These are phyloP conservation scores for Lactifluus echinatus DNA, from an alignment of 768 basidiomycete species.

Conservation along the genomic window DNA sequence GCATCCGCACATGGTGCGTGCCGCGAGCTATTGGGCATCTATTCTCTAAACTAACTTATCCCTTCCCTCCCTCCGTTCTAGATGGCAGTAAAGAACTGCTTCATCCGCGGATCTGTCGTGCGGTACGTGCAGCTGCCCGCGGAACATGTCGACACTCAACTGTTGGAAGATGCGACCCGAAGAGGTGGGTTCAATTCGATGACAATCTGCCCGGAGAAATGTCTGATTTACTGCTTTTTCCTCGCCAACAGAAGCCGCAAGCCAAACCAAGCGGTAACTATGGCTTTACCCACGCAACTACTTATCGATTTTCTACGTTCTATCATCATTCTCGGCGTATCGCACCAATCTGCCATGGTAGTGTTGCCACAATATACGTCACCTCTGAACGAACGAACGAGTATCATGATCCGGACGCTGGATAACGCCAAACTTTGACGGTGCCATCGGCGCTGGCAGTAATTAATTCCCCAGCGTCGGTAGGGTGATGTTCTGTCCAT, in stretches of 20 bases:
- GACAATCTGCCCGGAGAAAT: neutral
- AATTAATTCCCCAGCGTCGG: slow-evolving; percentile 71
- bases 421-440: slow-evolving; percentile 78
- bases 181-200: slow-evolving; percentile 50
- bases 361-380: neutral
- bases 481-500: slow-evolving; percentile 88
- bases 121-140: slow-evolving; percentile 94
- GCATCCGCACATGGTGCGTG: slow-evolving; percentile 91
- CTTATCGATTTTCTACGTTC: neutral
- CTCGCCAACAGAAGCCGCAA: slow-evolving; percentile 8
- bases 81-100: slow-evolving; percentile 99
- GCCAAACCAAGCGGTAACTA: slow-evolving; percentile 12
- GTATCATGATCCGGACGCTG: slow-evolving; percentile 20
- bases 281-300: neutral
- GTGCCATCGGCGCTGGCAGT: slow-evolving; percentile 89
- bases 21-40: no score
- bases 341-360: neutral
- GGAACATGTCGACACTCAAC: slow-evolving; percentile 88
- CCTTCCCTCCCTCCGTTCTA: slow-evolving; percentile 26
- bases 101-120: slow-evolving; percentile 96
- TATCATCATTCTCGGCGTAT: neutral
- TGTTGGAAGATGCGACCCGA: slow-evolving; percentile 93
- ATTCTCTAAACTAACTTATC: neutral
- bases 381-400: neutral
- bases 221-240: neutral